These are phyloP conservation scores for Tremella yokohamensis DNA, from an alignment of 768 basidiomycete genomes.

Conservation along the genomic window DNA sequence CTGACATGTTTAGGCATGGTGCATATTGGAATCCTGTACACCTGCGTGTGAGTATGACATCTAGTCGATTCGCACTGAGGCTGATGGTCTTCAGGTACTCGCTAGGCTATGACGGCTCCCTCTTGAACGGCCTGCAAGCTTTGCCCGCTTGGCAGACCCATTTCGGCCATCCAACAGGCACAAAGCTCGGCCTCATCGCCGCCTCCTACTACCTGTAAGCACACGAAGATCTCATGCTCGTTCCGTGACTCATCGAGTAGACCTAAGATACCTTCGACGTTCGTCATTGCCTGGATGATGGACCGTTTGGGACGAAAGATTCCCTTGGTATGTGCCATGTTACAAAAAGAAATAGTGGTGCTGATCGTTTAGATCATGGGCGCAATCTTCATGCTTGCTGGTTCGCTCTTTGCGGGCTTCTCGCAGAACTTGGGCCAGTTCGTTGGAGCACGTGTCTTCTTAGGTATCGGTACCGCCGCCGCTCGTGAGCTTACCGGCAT, in stretches of 20 bases:
- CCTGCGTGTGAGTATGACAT: not conserved
- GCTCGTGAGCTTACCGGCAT: conserved; percentile 54
- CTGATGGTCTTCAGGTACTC: not conserved
- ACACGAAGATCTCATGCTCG: no score
- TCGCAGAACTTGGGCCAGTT: conserved; percentile 16
- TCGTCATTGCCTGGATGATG: conserved; percentile 23
- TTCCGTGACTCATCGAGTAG: conserved; percentile 1
- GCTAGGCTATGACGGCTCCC: conserved; percentile 1
- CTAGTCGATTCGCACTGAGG: no score
- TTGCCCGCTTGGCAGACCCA: conserved; percentile 2
- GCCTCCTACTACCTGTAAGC: conserved; percentile 14
- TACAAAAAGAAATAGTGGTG: not conserved
- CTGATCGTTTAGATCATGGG: conserved; percentile 17
- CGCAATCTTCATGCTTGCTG: conserved; percentile 25
- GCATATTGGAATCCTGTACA: conserved; percentile 12
- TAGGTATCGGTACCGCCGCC: conserved; percentile 57
- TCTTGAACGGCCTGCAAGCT: not conserved
- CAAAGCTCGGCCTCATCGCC: conserved; percentile 28
- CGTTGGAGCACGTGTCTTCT: conserved; percentile 26
- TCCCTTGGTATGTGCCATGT: conserved; percentile 11
- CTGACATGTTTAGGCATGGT: not conserved
- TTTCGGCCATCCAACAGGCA: conserved; percentile 30
- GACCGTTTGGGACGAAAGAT: conserved; percentile 27
- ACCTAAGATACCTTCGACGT: conserved; percentile 25
- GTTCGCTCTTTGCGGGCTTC: conserved; percentile 21